These are phyloP conservation scores for Eimeria maxima DNA, from an alignment of 169 alveolate species.

Conservation along the genomic window DNA sequence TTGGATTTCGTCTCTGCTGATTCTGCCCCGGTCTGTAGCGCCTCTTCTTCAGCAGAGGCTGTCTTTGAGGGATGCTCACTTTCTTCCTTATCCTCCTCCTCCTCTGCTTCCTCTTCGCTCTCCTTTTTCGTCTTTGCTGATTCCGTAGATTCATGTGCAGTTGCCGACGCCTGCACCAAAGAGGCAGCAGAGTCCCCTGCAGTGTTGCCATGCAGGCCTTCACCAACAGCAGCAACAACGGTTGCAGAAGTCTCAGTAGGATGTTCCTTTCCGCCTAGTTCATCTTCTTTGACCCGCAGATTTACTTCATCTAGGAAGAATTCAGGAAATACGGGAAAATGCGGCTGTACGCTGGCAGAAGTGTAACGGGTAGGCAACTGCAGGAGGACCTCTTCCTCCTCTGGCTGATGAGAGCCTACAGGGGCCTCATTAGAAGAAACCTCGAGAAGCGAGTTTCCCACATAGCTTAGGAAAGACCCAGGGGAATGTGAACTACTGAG, in stretches of 20 bases:
- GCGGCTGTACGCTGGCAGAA: not conserved
- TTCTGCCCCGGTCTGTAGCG: not conserved
- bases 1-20: not conserved
- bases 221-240: not conserved
- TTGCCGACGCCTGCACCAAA: constrained; percentile 34
- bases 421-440: not conserved
- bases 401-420: not conserved
- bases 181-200: not conserved
- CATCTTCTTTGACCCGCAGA: not conserved
- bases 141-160: not conserved
- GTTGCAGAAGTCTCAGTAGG: not conserved
- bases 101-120: not conserved
- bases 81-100: not conserved
- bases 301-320: not conserved
- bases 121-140: not conserved
- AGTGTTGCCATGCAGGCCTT: not conserved
- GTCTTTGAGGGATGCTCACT: not conserved
- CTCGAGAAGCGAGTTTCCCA: not conserved
- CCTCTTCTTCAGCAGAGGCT: not conserved
- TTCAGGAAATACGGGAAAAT: constrained; percentile 27
- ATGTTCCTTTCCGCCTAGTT: not conserved
- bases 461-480: not conserved
- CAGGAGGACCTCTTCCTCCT: not conserved
- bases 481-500: not conserved
- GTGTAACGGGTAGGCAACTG: not conserved